Evolutionary conservation across 495 filamentous ascomycete species (phyloP).

Genomic region (Penicillium angulare): DNA sequence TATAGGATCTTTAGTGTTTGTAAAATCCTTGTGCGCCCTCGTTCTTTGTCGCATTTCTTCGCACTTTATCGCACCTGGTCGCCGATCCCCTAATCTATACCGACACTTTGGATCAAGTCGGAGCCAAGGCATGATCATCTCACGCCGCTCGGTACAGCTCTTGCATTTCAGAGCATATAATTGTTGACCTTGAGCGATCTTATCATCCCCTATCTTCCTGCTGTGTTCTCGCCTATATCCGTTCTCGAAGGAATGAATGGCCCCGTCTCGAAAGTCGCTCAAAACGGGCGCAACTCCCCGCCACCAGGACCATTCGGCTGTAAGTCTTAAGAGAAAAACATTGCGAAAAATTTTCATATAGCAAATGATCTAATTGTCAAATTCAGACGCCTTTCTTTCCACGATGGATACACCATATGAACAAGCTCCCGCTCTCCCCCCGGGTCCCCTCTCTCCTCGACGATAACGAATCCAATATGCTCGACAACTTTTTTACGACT

Average conservation of each 20-base stretch:
- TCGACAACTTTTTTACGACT: constrained; percentile 62
- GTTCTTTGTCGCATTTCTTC: background rate
- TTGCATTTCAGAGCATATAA: constrained; percentile 25
- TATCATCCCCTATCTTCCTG: background rate
- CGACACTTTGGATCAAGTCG: too few relatives aligned
- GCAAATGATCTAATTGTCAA: background rate
- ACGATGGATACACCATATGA: constrained; percentile 53
- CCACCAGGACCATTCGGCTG: constrained; percentile 58
- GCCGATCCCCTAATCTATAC: too few relatives aligned
- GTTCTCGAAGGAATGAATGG: constrained; percentile 32
- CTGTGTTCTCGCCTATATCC: too few relatives aligned
- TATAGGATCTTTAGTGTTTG: background rate
- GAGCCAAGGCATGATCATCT: constrained; percentile 35
- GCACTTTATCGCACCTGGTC: too few relatives aligned
- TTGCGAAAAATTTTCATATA: background rate
- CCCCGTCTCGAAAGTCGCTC: constrained; percentile 25
- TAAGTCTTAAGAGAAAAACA: constrained; percentile 33
- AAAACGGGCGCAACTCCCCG: constrained; percentile 29
- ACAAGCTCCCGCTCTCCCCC: constrained; percentile 55
- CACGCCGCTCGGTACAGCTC: constrained; percentile 23
- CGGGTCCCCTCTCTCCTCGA: constrained; percentile 60
- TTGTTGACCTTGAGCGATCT: constrained; percentile 8
- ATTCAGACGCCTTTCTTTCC: constrained; percentile 45
- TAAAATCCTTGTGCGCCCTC: background rate
- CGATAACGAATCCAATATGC: constrained; percentile 58